A percentile compares a stretch with the other conserved stretches of the same genome.
Conservation (phyloP, 768 basidiomycete species). For the Pleurotus salmoneostramineus region DNA sequence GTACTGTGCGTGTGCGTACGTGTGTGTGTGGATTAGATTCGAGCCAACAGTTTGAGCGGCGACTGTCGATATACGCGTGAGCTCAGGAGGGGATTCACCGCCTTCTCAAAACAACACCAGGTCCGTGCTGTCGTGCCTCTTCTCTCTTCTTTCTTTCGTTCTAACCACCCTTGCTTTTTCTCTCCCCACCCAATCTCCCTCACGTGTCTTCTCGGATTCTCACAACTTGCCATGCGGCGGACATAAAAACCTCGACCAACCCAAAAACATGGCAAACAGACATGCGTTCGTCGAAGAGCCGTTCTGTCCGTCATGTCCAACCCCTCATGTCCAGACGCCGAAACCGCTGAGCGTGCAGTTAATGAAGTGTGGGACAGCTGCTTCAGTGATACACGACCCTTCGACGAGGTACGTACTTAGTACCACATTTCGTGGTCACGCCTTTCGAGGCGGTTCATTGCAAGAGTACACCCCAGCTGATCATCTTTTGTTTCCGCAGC, state of each 20-base stretch:
- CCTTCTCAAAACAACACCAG: constrained; percentile 94
- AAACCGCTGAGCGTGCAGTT: constrained; percentile 81
- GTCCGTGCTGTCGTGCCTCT: constrained; percentile 33
- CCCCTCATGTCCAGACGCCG: constrained; percentile 71
- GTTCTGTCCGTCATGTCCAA: constrained; percentile 78
- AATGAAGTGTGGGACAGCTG: constrained; percentile 98
- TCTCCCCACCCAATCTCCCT: constrained; percentile 9
- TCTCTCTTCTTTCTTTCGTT: not conserved
- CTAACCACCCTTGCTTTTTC: constrained; percentile 1
- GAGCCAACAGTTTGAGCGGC: constrained; percentile 90
- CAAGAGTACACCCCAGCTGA: not conserved
- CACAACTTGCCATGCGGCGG: not conserved
- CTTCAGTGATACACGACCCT: constrained; percentile 91
- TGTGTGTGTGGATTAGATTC: constrained; percentile 54
- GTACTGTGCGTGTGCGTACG: constrained; percentile 4
- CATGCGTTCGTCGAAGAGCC: constrained; percentile 87
- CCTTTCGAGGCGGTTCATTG: not conserved
- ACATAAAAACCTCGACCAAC: not conserved
- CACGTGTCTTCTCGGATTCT: not conserved
- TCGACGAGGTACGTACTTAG: constrained; percentile 74
- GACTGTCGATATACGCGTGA: constrained; percentile 90
- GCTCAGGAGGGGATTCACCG: constrained; percentile 66
- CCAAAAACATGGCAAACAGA: constrained; percentile 34
- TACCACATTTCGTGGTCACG: not conserved
- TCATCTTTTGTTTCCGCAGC: not conserved